Base-by-base conservation (phyloP, 371 early-diverging fungal species). In the Funneliformis caledonium region DNA sequence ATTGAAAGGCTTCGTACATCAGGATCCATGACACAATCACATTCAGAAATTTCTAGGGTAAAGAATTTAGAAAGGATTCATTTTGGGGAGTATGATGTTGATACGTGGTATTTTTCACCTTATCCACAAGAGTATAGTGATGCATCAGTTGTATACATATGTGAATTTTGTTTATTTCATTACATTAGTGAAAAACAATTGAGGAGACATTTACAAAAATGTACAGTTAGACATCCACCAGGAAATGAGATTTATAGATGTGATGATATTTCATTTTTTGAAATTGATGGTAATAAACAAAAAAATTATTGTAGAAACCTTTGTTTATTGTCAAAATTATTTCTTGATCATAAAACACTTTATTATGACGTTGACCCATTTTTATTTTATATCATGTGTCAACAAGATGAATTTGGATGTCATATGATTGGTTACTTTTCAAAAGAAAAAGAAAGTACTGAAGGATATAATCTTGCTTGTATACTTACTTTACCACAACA, bases 351-450 rank as follows among this genome's bases (percentile, higher is more conserved):
- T 91, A 99, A 99, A 85, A 98, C 99, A n/a, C 89, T 99, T 11
- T 99, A 97, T 85, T 99, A 99, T 85, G 99, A 99, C 85, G 97
- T 99, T 16, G 99, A 99, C 83, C 98, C 99, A 1, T 99, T 99
- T 85, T 83, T 99, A 82, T 99, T 99, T 85, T 99, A 99, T 86
- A 92, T 99, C 60, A 92, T 97, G 95, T 96, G 96, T 11, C 83
- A 90, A 76, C 87, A 91, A 45, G 96, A 97, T 82, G 92, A 91
- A 52, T 85, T 89, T 50, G 97, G 97, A 9, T 94, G 90, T 80
- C 96, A 98, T 83, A 88, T 99, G 42, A 95, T 99, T 56, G 99
- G 99, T 6, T 99, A 99, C 85, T 99, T 99, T 86, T 97, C 97
- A 73, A 99, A 99, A 87, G 99, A 99, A 84, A 99, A 98, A 86